Percentiles rank a stretch among this genome's conserved stretches.
These are phyloP conservation scores for Fusarium euwallaceae DNA, from an alignment of 2,329 filamentous ascomycete genomes.

Conservation along the genomic window DNA sequence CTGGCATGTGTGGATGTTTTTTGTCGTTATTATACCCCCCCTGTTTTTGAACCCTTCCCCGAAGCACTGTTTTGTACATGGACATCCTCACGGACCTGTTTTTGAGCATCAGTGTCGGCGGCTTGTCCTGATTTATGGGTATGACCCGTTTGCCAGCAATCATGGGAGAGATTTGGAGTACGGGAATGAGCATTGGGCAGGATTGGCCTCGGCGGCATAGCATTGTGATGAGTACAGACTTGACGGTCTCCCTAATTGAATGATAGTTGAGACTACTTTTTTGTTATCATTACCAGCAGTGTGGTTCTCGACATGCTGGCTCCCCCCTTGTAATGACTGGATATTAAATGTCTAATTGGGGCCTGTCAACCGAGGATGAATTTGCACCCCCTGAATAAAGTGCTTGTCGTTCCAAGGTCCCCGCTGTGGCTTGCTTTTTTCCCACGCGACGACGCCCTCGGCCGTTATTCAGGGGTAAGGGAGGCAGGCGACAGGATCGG, in stretches of 20 bases:
- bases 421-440: constrained; percentile 15
- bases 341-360: not conserved
- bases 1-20: constrained; percentile 28
- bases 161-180: constrained; percentile 10
- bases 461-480: constrained; percentile 3
- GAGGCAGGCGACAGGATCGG: not conserved
- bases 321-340: not conserved
- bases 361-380: not conserved
- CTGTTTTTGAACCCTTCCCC: constrained; percentile 24
- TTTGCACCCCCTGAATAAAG: not conserved
- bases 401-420: not conserved
- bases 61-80: constrained; percentile 13
- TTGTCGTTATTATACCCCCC: constrained; percentile 44
- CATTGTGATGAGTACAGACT: constrained; percentile 13
- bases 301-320: not conserved
- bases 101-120: constrained; percentile 9
- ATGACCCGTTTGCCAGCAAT: not conserved
- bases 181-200: constrained; percentile 3
- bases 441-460: constrained; percentile 16
- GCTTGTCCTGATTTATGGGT: not conserved
- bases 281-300: not conserved
- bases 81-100: constrained; percentile 8
- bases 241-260: constrained; percentile 19
- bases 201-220: constrained; percentile 10
- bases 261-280: not conserved